Evolutionary conservation across 1,139 yeast genomes (phyloP).

Genomic region (Zygoascus sp.): DNA sequence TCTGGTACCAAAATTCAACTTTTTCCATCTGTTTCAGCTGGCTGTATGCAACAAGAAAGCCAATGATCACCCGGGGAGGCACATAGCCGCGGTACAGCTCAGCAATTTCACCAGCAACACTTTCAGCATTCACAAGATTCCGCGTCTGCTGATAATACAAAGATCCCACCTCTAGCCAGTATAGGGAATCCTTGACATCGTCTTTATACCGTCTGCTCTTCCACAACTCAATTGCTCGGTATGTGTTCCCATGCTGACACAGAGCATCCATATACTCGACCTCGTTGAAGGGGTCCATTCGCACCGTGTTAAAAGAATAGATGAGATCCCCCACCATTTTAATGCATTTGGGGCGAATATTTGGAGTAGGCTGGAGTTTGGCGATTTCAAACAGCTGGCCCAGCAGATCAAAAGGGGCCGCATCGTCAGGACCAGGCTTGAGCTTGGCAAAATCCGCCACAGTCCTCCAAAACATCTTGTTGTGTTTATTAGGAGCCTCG

Average conservation of each 20-base stretch:
- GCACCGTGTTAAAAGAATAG: conserved; percentile 29
- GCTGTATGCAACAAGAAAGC: conserved; percentile 24
- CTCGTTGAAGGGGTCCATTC: conserved; percentile 37
- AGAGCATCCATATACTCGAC: conserved; percentile 34
- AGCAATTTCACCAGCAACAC: conserved; percentile 22
- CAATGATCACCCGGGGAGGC: conserved; percentile 26
- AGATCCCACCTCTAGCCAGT: conserved; percentile 36
- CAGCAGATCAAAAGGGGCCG: conserved; percentile 26
- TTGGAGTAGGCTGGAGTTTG: conserved; percentile 21
- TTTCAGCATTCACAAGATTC: conserved; percentile 24
- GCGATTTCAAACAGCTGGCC: conserved; percentile 31
- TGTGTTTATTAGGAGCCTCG: conserved; percentile 12
- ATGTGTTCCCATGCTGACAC: conserved; percentile 22
- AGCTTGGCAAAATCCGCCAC: conserved; percentile 14
- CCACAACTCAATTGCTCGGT: conserved; percentile 32
- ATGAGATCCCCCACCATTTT: conserved; percentile 30
- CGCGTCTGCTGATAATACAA: conserved; percentile 30
- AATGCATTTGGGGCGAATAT: conserved; percentile 21
- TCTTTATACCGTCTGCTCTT: conserved; percentile 25
- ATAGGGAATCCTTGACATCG: conserved; percentile 25
- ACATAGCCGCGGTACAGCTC: conserved; percentile 19
- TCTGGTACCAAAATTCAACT: conserved; percentile 23
- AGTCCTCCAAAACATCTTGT: conserved; percentile 13
- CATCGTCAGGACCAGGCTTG: conserved; percentile 16
- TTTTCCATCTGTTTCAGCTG: conserved; percentile 18